Percentiles rank a stretch among this genome's conserved stretches.
Evolutionary conservation across 768 basidiomycete genomes (phyloP).

Genomic region (Nidula microcarpa): DNA sequence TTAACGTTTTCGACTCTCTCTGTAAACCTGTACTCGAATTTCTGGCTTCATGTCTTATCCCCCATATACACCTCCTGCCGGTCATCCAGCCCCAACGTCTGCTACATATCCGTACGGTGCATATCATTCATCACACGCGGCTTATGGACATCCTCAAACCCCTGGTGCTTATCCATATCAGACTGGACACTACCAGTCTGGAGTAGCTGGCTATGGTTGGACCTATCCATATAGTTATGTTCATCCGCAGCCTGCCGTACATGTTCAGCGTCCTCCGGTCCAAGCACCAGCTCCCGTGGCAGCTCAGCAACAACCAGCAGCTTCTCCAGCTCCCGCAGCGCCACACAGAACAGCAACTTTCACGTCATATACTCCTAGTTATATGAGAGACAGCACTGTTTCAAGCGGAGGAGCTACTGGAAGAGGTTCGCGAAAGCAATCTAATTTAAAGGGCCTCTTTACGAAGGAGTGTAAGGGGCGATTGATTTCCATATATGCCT

Average conservation of each 20-base stretch:
- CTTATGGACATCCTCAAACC: constrained; percentile 38
- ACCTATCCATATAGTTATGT: constrained; percentile 67
- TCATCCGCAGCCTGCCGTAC: constrained; percentile 24
- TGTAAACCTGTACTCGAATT: neutral
- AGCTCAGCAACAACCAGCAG: constrained; percentile 21
- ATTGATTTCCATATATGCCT: neutral
- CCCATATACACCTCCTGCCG: neutral
- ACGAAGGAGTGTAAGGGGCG: constrained; percentile 70
- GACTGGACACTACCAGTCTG: constrained; percentile 51
- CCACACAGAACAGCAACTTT: constrained; percentile 46
- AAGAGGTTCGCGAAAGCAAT: constrained; percentile 57
- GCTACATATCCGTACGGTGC: constrained; percentile 65
- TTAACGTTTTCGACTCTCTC: neutral
- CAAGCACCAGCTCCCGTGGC: constrained; percentile 20
- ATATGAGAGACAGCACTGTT: constrained; percentile 45
- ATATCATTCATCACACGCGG: constrained; percentile 46
- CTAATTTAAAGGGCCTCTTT: constrained; percentile 72
- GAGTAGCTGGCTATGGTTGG: constrained; percentile 72
- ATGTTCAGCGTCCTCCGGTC: constrained; percentile 20
- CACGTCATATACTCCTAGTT: constrained; percentile 53
- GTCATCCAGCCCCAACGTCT: constrained; percentile 28
- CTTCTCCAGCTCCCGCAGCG: constrained; percentile 17
- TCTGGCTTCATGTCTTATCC: constrained; percentile 3
- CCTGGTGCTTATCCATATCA: constrained; percentile 51
- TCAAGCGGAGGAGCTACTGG: constrained; percentile 35